Percentiles rank a stretch among this genome's conserved stretches.
These are phyloP conservation scores for Ustilago vetiveriae DNA, from an alignment of 1,284 basidiomycete species.

Conservation along the genomic window DNA sequence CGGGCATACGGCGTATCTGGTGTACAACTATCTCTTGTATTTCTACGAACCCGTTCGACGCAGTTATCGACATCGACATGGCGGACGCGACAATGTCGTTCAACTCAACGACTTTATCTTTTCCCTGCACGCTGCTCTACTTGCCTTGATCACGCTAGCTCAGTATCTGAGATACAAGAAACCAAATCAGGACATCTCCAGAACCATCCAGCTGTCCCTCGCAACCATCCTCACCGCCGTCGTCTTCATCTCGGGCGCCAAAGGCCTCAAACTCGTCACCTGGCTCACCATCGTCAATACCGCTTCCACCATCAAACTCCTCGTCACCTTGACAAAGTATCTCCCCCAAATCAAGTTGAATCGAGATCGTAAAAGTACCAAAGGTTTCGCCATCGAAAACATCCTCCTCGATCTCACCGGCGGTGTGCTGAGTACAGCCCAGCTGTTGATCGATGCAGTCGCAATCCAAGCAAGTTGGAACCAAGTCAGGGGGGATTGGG, in stretches of 20 bases:
- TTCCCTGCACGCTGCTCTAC: slow-evolving; percentile 44
- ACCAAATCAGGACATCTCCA: slow-evolving; percentile 1
- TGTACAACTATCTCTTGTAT: slow-evolving; percentile 47
- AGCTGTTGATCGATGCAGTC: slow-evolving; percentile 62
- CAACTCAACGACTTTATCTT: slow-evolving; percentile 55
- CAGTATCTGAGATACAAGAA: slow-evolving; percentile 15
- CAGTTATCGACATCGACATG: slow-evolving; percentile 46
- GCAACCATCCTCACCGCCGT: slow-evolving; percentile 4
- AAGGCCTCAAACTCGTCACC: not conserved
- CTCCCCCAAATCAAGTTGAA: slow-evolving; percentile 65
- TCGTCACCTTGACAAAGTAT: slow-evolving; percentile 67
- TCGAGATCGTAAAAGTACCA: slow-evolving; percentile 62
- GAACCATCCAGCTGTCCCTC: slow-evolving; percentile 10
- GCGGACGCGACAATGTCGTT: slow-evolving; percentile 46
- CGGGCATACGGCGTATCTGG: slow-evolving; percentile 55
- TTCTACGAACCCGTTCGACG: slow-evolving; percentile 34
- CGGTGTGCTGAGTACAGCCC: slow-evolving; percentile 62
- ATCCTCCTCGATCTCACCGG: slow-evolving; percentile 67
- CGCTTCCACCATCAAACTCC: slow-evolving; percentile 67
- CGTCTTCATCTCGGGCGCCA: slow-evolving; percentile 20
- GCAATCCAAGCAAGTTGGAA: slow-evolving; percentile 57
- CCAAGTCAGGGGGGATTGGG: slow-evolving; percentile 61
- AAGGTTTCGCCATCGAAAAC: slow-evolving; percentile 68
- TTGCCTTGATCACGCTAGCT: slow-evolving; percentile 15
- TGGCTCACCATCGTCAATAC: slow-evolving; percentile 52